These are phyloP conservation scores for Bacidia gigantensis DNA, from an alignment of 495 filamentous ascomycete genomes.

Conservation along the genomic window DNA sequence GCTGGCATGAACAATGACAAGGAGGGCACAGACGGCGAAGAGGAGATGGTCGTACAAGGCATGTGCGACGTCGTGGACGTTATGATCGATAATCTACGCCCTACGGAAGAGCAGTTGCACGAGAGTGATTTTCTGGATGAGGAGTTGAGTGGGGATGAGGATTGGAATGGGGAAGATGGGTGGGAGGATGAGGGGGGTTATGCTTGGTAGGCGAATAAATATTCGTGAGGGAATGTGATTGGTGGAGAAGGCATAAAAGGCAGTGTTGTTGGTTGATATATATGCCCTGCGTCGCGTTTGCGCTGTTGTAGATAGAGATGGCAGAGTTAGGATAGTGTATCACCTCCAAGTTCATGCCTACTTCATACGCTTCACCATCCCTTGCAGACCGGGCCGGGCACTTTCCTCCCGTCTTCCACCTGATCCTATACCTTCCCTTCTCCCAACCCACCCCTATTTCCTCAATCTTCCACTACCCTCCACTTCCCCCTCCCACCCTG, in stretches of 20 bases:
- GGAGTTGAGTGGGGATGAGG: conserved; percentile 58
- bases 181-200: conserved; percentile 22
- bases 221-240: background rate
- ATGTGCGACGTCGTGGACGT: conserved; percentile 71
- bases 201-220: conserved; percentile 24
- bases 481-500: background rate
- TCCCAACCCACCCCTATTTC: background rate
- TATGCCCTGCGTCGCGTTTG: background rate
- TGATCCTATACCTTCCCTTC: background rate
- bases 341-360: too few relatives aligned
- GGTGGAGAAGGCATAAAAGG: background rate
- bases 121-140: conserved; percentile 72
- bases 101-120: conserved; percentile 53
- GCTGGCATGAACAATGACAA: background rate
- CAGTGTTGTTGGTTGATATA: too few relatives aligned
- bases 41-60: conserved; percentile 44
- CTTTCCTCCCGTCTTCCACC: too few relatives aligned
- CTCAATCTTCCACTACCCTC: background rate
- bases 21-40: conserved; percentile 2
- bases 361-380: too few relatives aligned
- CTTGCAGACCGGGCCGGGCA: too few relatives aligned
- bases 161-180: conserved; percentile 54
- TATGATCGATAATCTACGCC: conserved; percentile 69
- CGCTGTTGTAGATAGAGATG: background rate
- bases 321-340: too few relatives aligned